Conservation (phyloP, 2,329 filamentous ascomycete genomes). For the Fusarium sp. region DNA sequence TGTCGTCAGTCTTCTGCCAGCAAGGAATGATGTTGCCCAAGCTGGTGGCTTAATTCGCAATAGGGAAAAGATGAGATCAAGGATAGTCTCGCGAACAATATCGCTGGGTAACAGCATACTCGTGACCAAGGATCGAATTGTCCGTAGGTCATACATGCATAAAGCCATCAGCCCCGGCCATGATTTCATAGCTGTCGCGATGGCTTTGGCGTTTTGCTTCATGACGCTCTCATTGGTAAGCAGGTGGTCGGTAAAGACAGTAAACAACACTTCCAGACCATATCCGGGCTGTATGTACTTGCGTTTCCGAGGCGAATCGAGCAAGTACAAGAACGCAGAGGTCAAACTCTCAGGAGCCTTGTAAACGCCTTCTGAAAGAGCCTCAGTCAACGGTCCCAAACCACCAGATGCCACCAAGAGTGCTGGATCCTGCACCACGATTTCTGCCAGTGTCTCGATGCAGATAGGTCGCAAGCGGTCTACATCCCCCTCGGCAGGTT, state of each 20-base stretch:
- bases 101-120: constrained; percentile 71
- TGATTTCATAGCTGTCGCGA: constrained; percentile 88
- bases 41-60: constrained; percentile 90
- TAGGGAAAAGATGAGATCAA: constrained; percentile 85
- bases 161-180: constrained; percentile 94
- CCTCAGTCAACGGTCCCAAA: constrained; percentile 88
- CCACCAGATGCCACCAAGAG: constrained; percentile 87
- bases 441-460: constrained; percentile 91
- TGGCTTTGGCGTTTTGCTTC: constrained; percentile 92
- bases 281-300: constrained; percentile 89
- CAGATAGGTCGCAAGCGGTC: constrained; percentile 91
- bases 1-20: constrained; percentile 90
- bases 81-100: constrained; percentile 77
- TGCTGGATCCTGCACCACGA: constrained; percentile 86
- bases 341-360: constrained; percentile 92
- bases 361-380: constrained; percentile 89
- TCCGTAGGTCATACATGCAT: constrained; percentile 87
- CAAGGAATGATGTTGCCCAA: constrained; percentile 96
- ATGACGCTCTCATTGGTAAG: constrained; percentile 72
- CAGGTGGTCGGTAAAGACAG: constrained; percentile 88
- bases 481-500: constrained; percentile 75
- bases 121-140: constrained; percentile 82
- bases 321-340: constrained; percentile 86
- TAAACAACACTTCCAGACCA: constrained; percentile 90
- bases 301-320: constrained; percentile 85